Evolutionary conservation across 805 yeast species (phyloP).

Genomic region (Hemisphaericaspora nanyangensis): DNA sequence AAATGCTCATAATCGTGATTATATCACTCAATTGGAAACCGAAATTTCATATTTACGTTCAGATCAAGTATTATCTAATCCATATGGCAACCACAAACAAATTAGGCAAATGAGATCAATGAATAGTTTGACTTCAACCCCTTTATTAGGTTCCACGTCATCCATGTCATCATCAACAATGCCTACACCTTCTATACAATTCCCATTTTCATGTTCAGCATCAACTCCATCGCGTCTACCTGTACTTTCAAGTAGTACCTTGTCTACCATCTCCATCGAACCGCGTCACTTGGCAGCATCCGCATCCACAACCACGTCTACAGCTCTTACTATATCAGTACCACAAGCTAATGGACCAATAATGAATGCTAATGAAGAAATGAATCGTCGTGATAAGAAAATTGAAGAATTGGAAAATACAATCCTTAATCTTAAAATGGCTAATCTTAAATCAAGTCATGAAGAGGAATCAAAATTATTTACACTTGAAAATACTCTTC

Average conservation of each 20-base stretch:
- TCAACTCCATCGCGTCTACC: conserved; percentile 2
- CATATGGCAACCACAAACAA: too few relatives aligned
- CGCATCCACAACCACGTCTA: background rate
- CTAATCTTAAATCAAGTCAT: conserved; percentile 26
- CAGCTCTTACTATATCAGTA: too few relatives aligned
- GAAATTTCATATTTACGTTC: conserved; percentile 27
- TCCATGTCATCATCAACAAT: background rate
- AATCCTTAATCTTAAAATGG: conserved; percentile 27
- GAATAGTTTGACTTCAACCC: background rate
- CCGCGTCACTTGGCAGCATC: too few relatives aligned
- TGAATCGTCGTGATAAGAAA: conserved; percentile 24
- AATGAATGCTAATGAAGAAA: conserved; percentile 14
- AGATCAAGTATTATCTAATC: background rate
- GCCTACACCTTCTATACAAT: too few relatives aligned
- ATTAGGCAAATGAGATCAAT: too few relatives aligned
- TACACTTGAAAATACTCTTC: conserved; percentile 55
- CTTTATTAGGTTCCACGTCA: background rate
- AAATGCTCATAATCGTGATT: conserved; percentile 24
- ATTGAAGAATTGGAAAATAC: conserved; percentile 28
- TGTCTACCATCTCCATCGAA: conserved; percentile 1
- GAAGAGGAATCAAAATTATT: conserved; percentile 46
- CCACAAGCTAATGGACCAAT: background rate
- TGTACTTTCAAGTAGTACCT: background rate
- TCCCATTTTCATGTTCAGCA: background rate
- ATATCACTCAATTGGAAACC: conserved; percentile 38